phyloP scores from a whole-genome alignment of 2,329 filamentous ascomycete species.

The Penicillium sp. region DNA sequence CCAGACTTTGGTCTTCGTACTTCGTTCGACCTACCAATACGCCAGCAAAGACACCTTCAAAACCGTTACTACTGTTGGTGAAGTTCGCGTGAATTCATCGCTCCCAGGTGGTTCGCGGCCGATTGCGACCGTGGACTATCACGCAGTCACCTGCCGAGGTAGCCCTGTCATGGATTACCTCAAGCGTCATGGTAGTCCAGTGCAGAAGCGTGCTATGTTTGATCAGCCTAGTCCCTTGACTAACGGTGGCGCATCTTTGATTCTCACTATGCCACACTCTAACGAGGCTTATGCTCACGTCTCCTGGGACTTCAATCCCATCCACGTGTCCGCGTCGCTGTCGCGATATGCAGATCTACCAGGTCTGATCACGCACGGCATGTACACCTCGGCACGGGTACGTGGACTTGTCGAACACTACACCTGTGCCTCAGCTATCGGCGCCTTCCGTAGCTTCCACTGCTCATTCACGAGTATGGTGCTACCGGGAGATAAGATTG shows the following conservation, averaged over 20 bases:
- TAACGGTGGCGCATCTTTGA: neutral
- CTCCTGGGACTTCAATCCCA: slow-evolving; percentile 97
- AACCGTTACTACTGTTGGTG: slow-evolving; percentile 1
- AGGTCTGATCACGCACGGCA: slow-evolving; percentile 94
- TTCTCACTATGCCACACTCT: neutral
- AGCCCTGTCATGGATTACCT: neutral
- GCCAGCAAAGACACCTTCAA: slow-evolving; percentile 3
- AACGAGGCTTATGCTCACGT: slow-evolving; percentile 95
- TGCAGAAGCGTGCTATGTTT: neutral
- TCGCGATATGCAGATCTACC: slow-evolving; percentile 90
- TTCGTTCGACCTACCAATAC: slow-evolving; percentile 1
- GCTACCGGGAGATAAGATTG: slow-evolving; percentile 83
- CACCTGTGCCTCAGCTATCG: slow-evolving; percentile 75
- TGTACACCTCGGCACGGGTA: slow-evolving; percentile 86
- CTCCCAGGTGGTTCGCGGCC: neutral
- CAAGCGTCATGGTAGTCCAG: neutral
- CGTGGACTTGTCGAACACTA: neutral
- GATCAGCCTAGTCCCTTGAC: neutral
- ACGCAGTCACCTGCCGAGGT: neutral
- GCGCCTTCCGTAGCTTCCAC: slow-evolving; percentile 90
- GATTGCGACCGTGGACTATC: neutral
- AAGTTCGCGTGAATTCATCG: slow-evolving; percentile 2
- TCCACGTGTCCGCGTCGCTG: slow-evolving; percentile 95
- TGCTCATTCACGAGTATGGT: slow-evolving; percentile 96
- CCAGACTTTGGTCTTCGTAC: neutral